These are phyloP conservation scores for Dictyostelium firmibasis DNA, from an alignment of 78 protist species.

Conservation along the genomic window DNA sequence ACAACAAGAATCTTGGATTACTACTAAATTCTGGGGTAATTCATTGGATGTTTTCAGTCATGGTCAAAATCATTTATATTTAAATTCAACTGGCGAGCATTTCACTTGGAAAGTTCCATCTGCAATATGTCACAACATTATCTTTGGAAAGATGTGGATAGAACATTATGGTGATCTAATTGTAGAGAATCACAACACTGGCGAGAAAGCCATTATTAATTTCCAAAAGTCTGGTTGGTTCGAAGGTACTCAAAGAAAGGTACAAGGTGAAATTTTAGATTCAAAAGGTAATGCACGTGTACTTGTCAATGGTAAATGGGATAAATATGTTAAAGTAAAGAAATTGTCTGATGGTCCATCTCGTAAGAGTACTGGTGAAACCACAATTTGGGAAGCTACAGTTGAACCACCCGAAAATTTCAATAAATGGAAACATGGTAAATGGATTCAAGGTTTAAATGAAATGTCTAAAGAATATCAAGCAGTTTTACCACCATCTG, in stretches of 20 bases:
- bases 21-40: slow-evolving; percentile 84
- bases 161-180: slow-evolving; percentile 80
- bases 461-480: slow-evolving; percentile 56
- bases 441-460: slow-evolving; percentile 61
- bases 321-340: slow-evolving; percentile 23
- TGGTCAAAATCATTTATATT: slow-evolving; percentile 60
- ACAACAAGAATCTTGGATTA: slow-evolving; percentile 73
- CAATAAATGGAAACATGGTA: slow-evolving; percentile 71
- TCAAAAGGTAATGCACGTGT: slow-evolving; percentile 13
- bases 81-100: slow-evolving; percentile 26
- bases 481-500: slow-evolving; percentile 69
- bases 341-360: slow-evolving; percentile 1
- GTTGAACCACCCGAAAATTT: background rate
- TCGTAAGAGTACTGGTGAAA: background rate
- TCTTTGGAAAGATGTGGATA: slow-evolving; percentile 83
- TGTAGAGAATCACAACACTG: slow-evolving; percentile 34
- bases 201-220: slow-evolving; percentile 47
- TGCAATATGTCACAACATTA: slow-evolving; percentile 72
- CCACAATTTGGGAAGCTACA: slow-evolving; percentile 45
- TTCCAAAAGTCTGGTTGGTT: slow-evolving; percentile 77
- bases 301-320: slow-evolving; percentile 57
- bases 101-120: slow-evolving; percentile 48
- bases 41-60: slow-evolving; percentile 61
- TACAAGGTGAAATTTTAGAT: slow-evolving; percentile 33
- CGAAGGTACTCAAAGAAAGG: slow-evolving; percentile 42